Evolutionary conservation across 306 rosid species (phyloP), one percentile per base, ranked within the genome.

Genomic region (Lotus japonicus): DNA sequence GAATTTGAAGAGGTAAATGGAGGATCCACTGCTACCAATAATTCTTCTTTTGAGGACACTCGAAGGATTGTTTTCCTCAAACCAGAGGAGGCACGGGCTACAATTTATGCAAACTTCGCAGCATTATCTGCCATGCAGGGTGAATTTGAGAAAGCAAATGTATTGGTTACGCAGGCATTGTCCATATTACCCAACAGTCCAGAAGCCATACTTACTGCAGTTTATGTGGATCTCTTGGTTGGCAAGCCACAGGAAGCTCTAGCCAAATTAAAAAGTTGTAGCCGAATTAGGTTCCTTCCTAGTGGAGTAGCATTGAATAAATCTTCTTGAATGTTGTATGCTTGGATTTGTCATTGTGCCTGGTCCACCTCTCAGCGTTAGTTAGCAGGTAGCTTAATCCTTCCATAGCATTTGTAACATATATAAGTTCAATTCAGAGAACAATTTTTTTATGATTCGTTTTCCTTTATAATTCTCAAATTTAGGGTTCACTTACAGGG

Each of bases 381-480:
- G 91, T 79, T 85, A 88, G 87, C 78, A 76, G 84, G 81, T 88
- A 91, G 95, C 80, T 80, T 86, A 88, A 82, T 88, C 88, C 85
- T 71, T 71, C 67, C 78, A 81, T 81, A 82, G 97, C 92, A 88
- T 85, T 80, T 88, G 97, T 91, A 89, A 77, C 96, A 88, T 95
- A 85, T 90, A 85, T 83, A 91, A 70, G 91, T 86, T 91, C 95
- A 83, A 80, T 85, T 95, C 91, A 95, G 95, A 85, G 77, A 95
- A 95, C 84, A 88, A 84, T 75, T 68, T 88, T 90, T 88, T 80
- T 69, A 59, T 64, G 70, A 75, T 73, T 67, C 56, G 60, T 77
- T 75, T 78, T 71, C 71, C 80, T 71, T 71, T 74, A 81, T 68
- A 79, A 78, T 79, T 75, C 79, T 87, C 84, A 80, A 82, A 63